Base-by-base conservation (phyloP, 345 rosid species). In the Rhodomyrtus tomentosa region DNA sequence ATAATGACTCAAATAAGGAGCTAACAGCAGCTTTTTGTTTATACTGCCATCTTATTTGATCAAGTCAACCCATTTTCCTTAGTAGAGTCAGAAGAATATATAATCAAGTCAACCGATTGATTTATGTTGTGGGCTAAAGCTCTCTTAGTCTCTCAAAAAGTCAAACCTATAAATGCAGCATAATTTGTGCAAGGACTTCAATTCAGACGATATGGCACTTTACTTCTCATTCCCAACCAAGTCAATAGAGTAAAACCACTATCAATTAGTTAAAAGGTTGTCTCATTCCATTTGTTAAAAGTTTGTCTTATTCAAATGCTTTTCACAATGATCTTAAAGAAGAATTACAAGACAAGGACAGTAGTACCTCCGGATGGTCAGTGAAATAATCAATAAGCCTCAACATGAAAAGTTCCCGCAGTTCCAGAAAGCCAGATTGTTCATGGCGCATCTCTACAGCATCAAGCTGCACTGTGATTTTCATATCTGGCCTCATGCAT, bases 401-500 rank as follows among this genome's bases (percentile, higher is more conserved):
- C 14, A 85, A 86, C 80, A 53, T 68, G 83, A 92, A 90, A 56
- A 86, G 86, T 84, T 86, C 85, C 45, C 1, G 84, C 86, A 91
- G 84, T 82, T 92, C 91, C 72, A 83, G 7, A 83, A 85, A 87
- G 81, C 85, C 90, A 16, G 94, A 89, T 42, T 85, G 88, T 81
- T 89, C 88, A 73, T 49, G 74, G 55, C 87, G 88, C n/a, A 86
- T 90, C 68, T 88, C 91, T 21, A 88, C 50, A 15, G 82, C 87
- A 85, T 89, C 87, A 73, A 89, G 84, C 16, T 84, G 83, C 90
- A 92, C 59, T 21, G 85, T 40, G 74, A 91, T 83, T 88, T 86
- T 85, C 87, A 92, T 84, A 49, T 88, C 92, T 80, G 88, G 88
- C 88, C 83, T 87, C 93, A 90, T 84, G 87, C 90, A 90, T 3